A percentile compares a stretch with the other conserved stretches of the same genome.
phyloP scores from a whole-genome alignment of 2,329 filamentous ascomycete genomes.

The Fusarium temperatum region DNA sequence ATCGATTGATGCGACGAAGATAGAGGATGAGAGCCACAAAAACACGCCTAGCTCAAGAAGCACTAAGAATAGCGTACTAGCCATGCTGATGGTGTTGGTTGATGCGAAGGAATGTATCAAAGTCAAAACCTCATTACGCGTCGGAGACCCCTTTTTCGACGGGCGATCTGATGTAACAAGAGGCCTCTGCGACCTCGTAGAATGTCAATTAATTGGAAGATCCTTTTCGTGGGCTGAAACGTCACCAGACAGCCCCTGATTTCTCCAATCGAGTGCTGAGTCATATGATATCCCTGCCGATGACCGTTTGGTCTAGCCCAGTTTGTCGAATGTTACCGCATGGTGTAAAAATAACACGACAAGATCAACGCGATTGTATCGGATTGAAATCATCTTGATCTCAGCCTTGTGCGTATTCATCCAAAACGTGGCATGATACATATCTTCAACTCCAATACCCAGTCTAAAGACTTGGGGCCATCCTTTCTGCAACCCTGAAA shows the following conservation, averaged over 20 bases:
- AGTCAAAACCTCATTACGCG: background rate
- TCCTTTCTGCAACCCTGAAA: background rate
- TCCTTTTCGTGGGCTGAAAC: background rate
- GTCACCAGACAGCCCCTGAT: background rate
- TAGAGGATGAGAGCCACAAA: background rate
- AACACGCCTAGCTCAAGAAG: background rate
- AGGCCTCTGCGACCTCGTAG: background rate
- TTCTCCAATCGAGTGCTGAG: background rate
- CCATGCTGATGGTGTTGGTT: background rate
- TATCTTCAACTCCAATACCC: accelerated
- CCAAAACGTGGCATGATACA: background rate
- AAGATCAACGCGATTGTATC: background rate
- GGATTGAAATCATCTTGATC: background rate
- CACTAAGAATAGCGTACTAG: background rate
- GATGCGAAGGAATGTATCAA: background rate
- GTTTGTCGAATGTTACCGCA: background rate
- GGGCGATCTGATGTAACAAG: background rate
- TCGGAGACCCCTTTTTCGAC: background rate
- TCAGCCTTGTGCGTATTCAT: background rate
- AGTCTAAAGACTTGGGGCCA: accelerated
- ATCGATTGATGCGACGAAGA: background rate
- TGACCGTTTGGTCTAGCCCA: background rate
- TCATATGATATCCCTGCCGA: background rate
- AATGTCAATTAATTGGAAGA: background rate
- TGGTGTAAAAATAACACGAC: background rate